phyloP scores from a whole-genome alignment of 2,329 filamentous ascomycete genomes.

The Fusarium sp. region DNA sequence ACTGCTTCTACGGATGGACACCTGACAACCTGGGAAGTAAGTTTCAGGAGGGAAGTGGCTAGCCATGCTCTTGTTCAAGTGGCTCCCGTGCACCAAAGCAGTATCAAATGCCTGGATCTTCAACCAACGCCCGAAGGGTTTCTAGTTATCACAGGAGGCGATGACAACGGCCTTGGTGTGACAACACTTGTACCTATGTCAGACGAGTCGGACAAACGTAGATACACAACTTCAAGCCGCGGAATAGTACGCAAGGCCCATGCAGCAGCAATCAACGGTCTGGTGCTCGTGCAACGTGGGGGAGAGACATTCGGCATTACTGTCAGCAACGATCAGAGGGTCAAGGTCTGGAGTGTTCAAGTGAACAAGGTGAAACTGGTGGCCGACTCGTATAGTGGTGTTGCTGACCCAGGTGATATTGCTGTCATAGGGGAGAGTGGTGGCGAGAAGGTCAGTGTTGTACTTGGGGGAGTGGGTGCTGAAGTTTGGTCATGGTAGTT shows the following conservation, averaged over 20 bases:
- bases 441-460: conserved; percentile 16
- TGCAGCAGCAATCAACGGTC: conserved; percentile 74
- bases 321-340: conserved; percentile 68
- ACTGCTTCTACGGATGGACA: conserved; percentile 86
- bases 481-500: conserved; percentile 39
- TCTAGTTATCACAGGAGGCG: conserved; percentile 79
- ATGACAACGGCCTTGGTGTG: conserved; percentile 83
- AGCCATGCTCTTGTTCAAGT: conserved; percentile 46
- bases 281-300: conserved; percentile 49
- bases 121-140: conserved; percentile 44
- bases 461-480: conserved; percentile 38
- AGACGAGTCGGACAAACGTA: conserved; percentile 16
- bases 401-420: conserved; percentile 65
- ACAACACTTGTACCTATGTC: conserved; percentile 47
- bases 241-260: conserved; percentile 64
- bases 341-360: conserved; percentile 62
- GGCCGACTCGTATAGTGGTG: conserved; percentile 64
- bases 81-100: conserved; percentile 77
- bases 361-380: conserved; percentile 50
- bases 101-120: conserved; percentile 74
- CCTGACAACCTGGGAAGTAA: conserved; percentile 53
- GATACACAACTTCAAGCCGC: conserved; percentile 38
- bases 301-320: conserved; percentile 50
- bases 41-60: not conserved
- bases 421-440: conserved; percentile 2